phyloP scores from a whole-genome alignment of 176 grass and related monocot species.

The Bonia amplexicaulis region DNA sequence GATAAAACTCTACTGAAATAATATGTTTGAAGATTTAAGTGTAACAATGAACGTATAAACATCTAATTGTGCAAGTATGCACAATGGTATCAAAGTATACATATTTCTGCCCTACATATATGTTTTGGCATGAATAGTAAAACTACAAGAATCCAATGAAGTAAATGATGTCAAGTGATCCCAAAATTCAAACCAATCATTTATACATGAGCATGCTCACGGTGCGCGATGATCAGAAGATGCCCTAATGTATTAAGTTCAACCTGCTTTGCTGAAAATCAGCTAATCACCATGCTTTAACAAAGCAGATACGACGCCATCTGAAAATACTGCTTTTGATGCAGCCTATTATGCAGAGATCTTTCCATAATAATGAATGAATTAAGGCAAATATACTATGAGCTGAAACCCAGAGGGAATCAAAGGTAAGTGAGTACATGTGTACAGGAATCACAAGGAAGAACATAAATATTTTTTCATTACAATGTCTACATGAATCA shows the following conservation, averaged over 20 bases:
- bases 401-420: neutral
- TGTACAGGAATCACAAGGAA: slow-evolving; percentile 1
- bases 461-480: slow-evolving; percentile 15
- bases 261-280: neutral
- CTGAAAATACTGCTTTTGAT: neutral
- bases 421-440: neutral
- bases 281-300: neutral
- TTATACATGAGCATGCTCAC: too few species aligned
- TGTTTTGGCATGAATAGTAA: too few species aligned
- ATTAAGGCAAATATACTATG: neutral
- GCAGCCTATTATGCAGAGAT: neutral
- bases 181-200: too few species aligned
- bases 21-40: neutral
- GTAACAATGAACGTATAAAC: slow-evolving; percentile 1
- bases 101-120: too few species aligned
- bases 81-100: slow-evolving; percentile 1
- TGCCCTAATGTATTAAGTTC: too few species aligned
- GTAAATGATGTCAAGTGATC: too few species aligned
- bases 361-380: neutral
- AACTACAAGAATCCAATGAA: too few species aligned
- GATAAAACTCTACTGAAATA: neutral
- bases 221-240: too few species aligned
- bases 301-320: neutral
- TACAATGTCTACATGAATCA: neutral
- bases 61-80: neutral